Base-by-base conservation (phyloP, 768 basidiomycete species). In the Kwoniella mangroviensis region DNA sequence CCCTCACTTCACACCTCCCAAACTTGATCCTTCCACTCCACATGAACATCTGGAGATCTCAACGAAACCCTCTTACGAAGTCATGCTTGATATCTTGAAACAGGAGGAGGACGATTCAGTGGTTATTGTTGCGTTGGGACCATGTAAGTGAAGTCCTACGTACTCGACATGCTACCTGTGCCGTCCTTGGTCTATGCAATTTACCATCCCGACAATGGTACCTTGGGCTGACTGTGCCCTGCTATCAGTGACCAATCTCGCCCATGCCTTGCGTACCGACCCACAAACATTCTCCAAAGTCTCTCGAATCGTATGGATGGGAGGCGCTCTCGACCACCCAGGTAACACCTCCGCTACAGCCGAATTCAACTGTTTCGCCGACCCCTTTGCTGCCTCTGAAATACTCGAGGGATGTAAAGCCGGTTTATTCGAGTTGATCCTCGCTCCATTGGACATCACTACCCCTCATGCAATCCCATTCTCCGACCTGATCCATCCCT, bases 271-370 rank as follows among this genome's bases (percentile, higher is more conserved):
- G 80, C 86, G 86, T 7, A 75, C 85, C 53, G 86, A 92, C 73
- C 85, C 87, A 11, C 79, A 84, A 43, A 84, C 86, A 12, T 85
- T 94, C 40, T 83, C 83, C 9, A 87, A 88, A 1, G 83, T 84
- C 28, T 66, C 89, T 4, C 87, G 89, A n/a, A 84, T 98, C 9
- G 84, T 94, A 22, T 90, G 89, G 80, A 96, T 98, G 93, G 94
- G 94, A n/a, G 94, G 93, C 15, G 91, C 93, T 2, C 81, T 98
- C 24, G 93, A 95, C 73, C 91, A 93, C 41, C 93, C 94, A 0
- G 94, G 94, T 2, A 98, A 96, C 74, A 91, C 90, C 0, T 88
- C 86, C 26, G 88, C 93, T 9, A 86, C 88, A 3, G 91, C 93
- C 68, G 94, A 97, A 82, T 96, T 94, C 92, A 83, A 83, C 89